phyloP scores from a whole-genome alignment of 495 filamentous ascomycete genomes.

The Trypethelium eluteriae region DNA sequence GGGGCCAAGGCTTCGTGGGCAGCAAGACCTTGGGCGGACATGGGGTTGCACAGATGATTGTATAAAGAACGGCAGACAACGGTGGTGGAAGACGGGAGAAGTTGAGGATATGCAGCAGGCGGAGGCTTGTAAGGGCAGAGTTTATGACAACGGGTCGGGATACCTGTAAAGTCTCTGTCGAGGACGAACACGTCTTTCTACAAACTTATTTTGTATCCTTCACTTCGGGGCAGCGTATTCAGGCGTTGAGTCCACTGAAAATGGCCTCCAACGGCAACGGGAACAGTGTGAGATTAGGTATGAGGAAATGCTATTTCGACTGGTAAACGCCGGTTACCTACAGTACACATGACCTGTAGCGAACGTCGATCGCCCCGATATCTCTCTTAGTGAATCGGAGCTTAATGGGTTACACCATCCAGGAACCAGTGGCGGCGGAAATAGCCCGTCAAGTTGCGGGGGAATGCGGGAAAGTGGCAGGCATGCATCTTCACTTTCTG shows the following conservation, averaged over 20 bases:
- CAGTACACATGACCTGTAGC: neutral
- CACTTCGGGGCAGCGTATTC: neutral
- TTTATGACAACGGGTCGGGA: neutral
- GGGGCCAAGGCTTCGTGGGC: slow-evolving; percentile 87
- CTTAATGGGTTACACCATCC: neutral
- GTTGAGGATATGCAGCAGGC: neutral
- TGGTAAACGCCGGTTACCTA: neutral
- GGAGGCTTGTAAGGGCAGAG: neutral
- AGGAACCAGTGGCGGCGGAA: neutral
- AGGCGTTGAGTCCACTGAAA: neutral
- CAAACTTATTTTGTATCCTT: neutral
- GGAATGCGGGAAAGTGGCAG: neutral
- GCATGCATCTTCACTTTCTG: neutral
- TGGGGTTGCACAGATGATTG: slow-evolving; percentile 97
- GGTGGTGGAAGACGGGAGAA: neutral
- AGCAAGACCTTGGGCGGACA: slow-evolving; percentile 96
- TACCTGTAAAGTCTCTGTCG: neutral
- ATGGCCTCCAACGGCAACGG: neutral
- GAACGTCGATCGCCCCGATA: neutral
- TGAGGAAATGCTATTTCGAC: neutral
- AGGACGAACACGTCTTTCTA: neutral
- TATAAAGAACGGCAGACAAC: slow-evolving; percentile 44
- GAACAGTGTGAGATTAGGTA: neutral
- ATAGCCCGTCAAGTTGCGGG: neutral
- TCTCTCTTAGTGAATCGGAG: neutral